phyloP scores from a whole-genome alignment of 2,329 filamentous ascomycete species.

The Ophiostoma populinum region DNA sequence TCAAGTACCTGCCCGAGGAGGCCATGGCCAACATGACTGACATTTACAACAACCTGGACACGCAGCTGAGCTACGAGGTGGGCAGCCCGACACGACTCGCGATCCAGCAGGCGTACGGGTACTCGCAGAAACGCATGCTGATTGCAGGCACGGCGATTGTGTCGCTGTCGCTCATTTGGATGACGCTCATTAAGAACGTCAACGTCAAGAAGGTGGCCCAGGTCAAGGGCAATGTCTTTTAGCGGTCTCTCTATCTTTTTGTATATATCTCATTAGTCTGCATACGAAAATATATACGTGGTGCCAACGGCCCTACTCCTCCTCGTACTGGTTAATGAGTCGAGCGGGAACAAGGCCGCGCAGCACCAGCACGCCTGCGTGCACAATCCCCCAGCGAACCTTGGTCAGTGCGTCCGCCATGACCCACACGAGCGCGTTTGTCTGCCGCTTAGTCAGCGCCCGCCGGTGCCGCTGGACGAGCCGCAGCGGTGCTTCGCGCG shows the following conservation, averaged over 20 bases:
- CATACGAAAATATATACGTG: neutral
- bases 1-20: too few relatives aligned
- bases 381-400: constrained; percentile 11
- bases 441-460: neutral
- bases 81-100: too few relatives aligned
- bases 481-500: neutral
- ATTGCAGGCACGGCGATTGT: constrained; percentile 18
- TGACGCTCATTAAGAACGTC: constrained; percentile 9
- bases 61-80: too few relatives aligned
- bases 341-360: constrained; percentile 8
- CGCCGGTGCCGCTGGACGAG: neutral
- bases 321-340: constrained; percentile 10
- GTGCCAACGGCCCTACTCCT: neutral
- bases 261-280: neutral
- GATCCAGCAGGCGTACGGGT: constrained; percentile 29
- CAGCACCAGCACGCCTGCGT: constrained; percentile 9
- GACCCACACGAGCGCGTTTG: constrained; percentile 9
- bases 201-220: constrained; percentile 8
- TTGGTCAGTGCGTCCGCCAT: constrained; percentile 10
- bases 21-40: too few relatives aligned
- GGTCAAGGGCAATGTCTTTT: constrained; percentile 9
- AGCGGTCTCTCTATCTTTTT: neutral
- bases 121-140: constrained; percentile 25
- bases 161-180: constrained; percentile 16
- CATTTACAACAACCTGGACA: too few relatives aligned